Percentiles rank a stretch among this genome's conserved stretches.
Conservation (phyloP, 352 stramenopile genomes). For the Lagenidium sp. region DNA sequence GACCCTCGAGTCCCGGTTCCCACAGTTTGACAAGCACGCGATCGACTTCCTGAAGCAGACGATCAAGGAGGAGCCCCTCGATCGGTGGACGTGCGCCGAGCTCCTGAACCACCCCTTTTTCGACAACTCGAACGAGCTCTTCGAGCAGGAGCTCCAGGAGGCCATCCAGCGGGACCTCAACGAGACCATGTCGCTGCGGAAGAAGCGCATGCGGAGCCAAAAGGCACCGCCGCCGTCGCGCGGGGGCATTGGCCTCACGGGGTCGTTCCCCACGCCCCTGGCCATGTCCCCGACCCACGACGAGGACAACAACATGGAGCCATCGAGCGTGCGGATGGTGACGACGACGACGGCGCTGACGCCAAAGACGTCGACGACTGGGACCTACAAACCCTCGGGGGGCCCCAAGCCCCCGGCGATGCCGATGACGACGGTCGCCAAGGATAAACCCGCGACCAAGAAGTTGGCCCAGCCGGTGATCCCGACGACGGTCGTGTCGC, state of each 20-base stretch:
- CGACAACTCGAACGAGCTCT: slow-evolving; percentile 34
- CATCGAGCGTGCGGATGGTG: too few relatives aligned
- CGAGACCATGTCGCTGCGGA: slow-evolving; percentile 43
- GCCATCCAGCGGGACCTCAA: slow-evolving; percentile 58
- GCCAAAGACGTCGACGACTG: background rate
- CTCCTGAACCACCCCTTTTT: slow-evolving; percentile 72
- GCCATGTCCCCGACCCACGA: background rate
- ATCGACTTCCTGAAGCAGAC: slow-evolving; percentile 69
- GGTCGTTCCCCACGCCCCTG: background rate
- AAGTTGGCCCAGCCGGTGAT: background rate
- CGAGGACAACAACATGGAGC: slow-evolving; percentile 2
- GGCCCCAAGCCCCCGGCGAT: background rate
- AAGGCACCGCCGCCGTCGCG: slow-evolving; percentile 26
- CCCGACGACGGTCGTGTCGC: background rate
- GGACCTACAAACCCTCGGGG: background rate
- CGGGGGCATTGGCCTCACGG: background rate
- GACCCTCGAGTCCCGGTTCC: slow-evolving; percentile 49
- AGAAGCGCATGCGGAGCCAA: slow-evolving; percentile 43
- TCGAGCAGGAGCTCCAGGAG: slow-evolving; percentile 59
- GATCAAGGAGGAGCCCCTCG: slow-evolving; percentile 66
- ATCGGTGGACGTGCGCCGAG: slow-evolving; percentile 74
- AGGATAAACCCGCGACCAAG: background rate
- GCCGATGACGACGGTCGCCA: background rate
- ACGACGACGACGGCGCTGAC: background rate
- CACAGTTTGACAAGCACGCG: slow-evolving; percentile 47